Percentiles rank a stretch among this genome's conserved stretches.
Conservation (phyloP, 2,329 filamentous ascomycete genomes). For the Cladosporium sp. region DNA sequence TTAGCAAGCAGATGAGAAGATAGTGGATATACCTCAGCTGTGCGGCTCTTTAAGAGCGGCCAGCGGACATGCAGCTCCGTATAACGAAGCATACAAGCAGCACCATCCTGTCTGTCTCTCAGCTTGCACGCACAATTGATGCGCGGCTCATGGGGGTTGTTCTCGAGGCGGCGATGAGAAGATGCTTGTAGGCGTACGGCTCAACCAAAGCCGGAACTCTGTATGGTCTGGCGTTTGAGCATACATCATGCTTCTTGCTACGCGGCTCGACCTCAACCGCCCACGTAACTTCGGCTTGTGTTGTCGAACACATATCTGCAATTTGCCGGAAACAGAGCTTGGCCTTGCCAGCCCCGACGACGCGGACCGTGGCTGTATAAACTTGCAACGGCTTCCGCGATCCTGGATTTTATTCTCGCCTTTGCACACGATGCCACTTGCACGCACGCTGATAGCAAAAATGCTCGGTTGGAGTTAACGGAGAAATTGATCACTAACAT, state of each 20-base stretch:
- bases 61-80: constrained; percentile 12
- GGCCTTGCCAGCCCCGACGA: no score
- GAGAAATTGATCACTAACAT: background rate
- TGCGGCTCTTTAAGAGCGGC: constrained; percentile 1
- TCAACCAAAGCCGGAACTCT: no score
- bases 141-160: background rate
- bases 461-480: background rate
- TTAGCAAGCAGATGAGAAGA: constrained; percentile 14
- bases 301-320: no score
- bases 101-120: constrained; percentile 10
- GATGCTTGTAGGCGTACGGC: background rate
- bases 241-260: background rate
- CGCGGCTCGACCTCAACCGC: no score
- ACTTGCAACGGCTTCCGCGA: background rate
- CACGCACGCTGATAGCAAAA: constrained; percentile 7
- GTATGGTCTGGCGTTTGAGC: no score
- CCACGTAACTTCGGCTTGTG: no score
- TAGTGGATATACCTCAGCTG: constrained; percentile 13
- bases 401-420: background rate
- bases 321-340: no score
- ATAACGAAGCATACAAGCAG: constrained; percentile 10
- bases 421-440: background rate
- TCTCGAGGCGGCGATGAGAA: background rate
- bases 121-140: constrained; percentile 1
- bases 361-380: no score